Percentiles rank a stretch among this genome's conserved stretches.
phyloP scores from a whole-genome alignment of 805 yeast species.

The Komagataella mondaviorum region DNA sequence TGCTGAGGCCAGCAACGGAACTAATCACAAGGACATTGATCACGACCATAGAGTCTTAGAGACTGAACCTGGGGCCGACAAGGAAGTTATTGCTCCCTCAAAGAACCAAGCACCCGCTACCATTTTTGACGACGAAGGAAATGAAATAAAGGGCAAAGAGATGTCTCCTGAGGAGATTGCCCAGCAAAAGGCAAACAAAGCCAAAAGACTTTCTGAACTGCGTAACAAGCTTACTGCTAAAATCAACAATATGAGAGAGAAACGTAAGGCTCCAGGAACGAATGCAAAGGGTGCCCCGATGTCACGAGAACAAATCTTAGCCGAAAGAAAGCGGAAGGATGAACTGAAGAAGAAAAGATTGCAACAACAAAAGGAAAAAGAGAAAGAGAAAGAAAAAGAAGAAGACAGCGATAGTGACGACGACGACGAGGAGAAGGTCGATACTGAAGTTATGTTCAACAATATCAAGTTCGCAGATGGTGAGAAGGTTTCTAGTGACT shows the following conservation, averaged over 20 bases:
- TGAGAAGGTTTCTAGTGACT: slow-evolving; percentile 62
- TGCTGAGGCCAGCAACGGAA: slow-evolving; percentile 14
- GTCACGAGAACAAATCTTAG: slow-evolving; percentile 70
- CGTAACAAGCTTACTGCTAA: slow-evolving; percentile 69
- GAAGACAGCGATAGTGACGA: slow-evolving; percentile 23
- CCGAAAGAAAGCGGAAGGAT: slow-evolving; percentile 40
- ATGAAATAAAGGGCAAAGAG: slow-evolving; percentile 19
- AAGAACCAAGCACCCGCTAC: slow-evolving; percentile 11
- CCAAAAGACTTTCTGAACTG: slow-evolving; percentile 48
- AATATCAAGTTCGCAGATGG: slow-evolving; percentile 80
- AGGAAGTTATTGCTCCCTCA: slow-evolving; percentile 27
- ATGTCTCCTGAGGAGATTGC: slow-evolving; percentile 17
- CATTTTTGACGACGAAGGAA: slow-evolving; percentile 65
- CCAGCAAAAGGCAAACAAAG: slow-evolving; percentile 35
- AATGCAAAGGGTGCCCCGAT: slow-evolving; percentile 69
- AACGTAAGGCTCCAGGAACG: slow-evolving; percentile 87
- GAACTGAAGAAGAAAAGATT: slow-evolving; percentile 20
- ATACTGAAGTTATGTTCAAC: slow-evolving; percentile 48
- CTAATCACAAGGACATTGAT: slow-evolving; percentile 8
- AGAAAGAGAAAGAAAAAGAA: slow-evolving; percentile 19
- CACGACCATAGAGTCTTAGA: neutral
- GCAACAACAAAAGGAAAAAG: slow-evolving; percentile 13
- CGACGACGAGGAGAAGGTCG: slow-evolving; percentile 19
- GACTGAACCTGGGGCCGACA: slow-evolving; percentile 9
- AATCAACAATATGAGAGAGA: slow-evolving; percentile 56